Base-by-base conservation (phyloP, 371 early-diverging fungal species). In the Circinella umbellata region DNA sequence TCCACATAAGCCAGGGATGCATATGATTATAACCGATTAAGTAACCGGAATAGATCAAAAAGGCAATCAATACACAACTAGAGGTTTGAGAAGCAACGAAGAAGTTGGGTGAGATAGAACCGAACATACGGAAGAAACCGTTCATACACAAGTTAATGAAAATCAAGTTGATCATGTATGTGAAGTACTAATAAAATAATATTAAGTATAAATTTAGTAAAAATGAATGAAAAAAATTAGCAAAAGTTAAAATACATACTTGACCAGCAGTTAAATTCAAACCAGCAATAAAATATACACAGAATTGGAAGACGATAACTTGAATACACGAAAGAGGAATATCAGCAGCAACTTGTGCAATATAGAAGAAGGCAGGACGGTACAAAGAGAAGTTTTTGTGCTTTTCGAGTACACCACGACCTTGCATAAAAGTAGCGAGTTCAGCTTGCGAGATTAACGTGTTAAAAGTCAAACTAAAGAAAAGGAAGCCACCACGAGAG, bases 1-100 rank as follows among this genome's bases (percentile, higher is more conserved):
- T 85, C 91, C 91, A 91, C 62, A 83, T 77, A 35, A 92, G 83
- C 89, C 90, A 91, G 36, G 88, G 90, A 67, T 91, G 86, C 91
- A 93, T 91, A 8, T 78, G 66, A 5, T 51, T 69, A 54, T 84
- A 85, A 18, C 90, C 89, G 17, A 65, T 63, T 4, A 88, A 80
- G 59, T 92, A 92, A 65, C 93, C 92, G 68, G 84, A 83, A 67
- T 91, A 88, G 59, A 91, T 67, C 61, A 87, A 73, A 68, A 76
- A 72, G 39, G 85, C 77, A 55, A 89, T 69, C 57, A 93, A 74
- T 48, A 86, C 61, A 63, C 88, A 68, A 64, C 86, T 86, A 3
- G 90, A 86, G 0, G 82, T 36, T 46, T 86, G 88, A 20, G 88
- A 81, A 4, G 88, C 91, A 35, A 83, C 74, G 42, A 88, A 85